phyloP scores from a whole-genome alignment of 768 basidiomycete genomes.

The Mycena belliarum region DNA sequence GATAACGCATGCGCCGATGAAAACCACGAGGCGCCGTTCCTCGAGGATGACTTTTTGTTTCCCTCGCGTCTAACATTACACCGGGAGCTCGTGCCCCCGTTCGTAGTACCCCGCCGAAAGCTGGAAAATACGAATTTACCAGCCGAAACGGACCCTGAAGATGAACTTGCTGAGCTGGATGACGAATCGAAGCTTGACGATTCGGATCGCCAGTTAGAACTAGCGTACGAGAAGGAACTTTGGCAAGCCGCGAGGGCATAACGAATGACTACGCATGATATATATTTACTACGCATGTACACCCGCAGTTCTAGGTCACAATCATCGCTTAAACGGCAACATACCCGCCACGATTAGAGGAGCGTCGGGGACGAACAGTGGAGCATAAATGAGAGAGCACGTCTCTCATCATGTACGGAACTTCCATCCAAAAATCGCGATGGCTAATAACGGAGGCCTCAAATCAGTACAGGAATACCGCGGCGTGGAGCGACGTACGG shows the following conservation, averaged over 20 bases:
- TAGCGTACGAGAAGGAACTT: slow-evolving; percentile 39
- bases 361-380: slow-evolving; percentile 64
- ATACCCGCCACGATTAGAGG: slow-evolving; percentile 69
- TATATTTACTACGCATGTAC: slow-evolving; percentile 1
- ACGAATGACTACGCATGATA: background rate
- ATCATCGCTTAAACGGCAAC: slow-evolving; percentile 59
- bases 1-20: background rate
- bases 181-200: slow-evolving; percentile 46
- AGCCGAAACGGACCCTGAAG: slow-evolving; percentile 34
- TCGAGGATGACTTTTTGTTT: slow-evolving; percentile 11
- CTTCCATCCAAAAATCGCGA: slow-evolving; percentile 89
- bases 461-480: background rate
- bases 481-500: slow-evolving; percentile 54
- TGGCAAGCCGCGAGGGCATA: slow-evolving; percentile 33
- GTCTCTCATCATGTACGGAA: slow-evolving; percentile 82
- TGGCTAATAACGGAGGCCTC: slow-evolving; percentile 48
- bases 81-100: slow-evolving; percentile 28
- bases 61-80: slow-evolving; percentile 23
- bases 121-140: slow-evolving; percentile 24
- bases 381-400: slow-evolving; percentile 78
- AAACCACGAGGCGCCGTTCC: slow-evolving; percentile 3
- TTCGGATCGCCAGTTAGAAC: slow-evolving; percentile 33
- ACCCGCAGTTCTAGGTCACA: slow-evolving; percentile 4
- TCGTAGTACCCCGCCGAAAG: slow-evolving; percentile 20
- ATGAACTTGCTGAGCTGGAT: slow-evolving; percentile 38